A percentile compares a stretch with the other conserved stretches of the same genome.
Conservation (phyloP, 768 basidiomycete species). For the Neoboletus magnificus region DNA sequence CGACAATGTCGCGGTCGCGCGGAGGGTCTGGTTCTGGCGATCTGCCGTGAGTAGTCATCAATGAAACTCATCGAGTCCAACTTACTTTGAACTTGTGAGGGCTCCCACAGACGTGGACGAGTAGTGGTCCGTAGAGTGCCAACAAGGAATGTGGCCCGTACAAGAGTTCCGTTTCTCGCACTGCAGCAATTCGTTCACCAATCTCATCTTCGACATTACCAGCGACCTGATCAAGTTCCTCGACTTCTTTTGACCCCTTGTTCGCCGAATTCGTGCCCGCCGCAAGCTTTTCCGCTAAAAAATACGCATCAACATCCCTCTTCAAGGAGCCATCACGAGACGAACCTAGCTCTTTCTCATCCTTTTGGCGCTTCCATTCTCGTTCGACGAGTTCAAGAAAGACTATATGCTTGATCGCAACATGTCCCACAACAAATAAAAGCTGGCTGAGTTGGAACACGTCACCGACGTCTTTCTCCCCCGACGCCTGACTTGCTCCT, state of each 20-base stretch:
- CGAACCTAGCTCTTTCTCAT: conserved; percentile 77
- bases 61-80: not conserved
- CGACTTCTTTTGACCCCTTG: conserved; percentile 54
- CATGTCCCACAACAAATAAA: conserved; percentile 94
- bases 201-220: conserved; percentile 99
- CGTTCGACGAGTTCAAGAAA: conserved; percentile 93
- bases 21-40: conserved; percentile 75
- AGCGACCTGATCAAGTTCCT: conserved; percentile 95
- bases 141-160: conserved; percentile 81
- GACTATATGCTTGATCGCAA: conserved; percentile 96
- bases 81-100: conserved; percentile 87
- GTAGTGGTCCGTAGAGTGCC: conserved; percentile 83
- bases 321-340: not conserved
- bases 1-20: conserved; percentile 82
- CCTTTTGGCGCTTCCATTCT: conserved; percentile 96
- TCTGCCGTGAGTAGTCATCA: conserved; percentile 4
- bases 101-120: conserved; percentile 86
- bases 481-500: conserved; percentile 6
- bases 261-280: conserved; percentile 35
- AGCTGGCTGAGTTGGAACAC: conserved; percentile 89
- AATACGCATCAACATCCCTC: not conserved
- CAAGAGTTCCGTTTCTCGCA: conserved; percentile 84
- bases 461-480: conserved; percentile 62
- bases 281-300: conserved; percentile 58
- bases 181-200: conserved; percentile 81